Base-by-base conservation (phyloP, 495 filamentous ascomycete species). In the Xylaria telfairii region DNA sequence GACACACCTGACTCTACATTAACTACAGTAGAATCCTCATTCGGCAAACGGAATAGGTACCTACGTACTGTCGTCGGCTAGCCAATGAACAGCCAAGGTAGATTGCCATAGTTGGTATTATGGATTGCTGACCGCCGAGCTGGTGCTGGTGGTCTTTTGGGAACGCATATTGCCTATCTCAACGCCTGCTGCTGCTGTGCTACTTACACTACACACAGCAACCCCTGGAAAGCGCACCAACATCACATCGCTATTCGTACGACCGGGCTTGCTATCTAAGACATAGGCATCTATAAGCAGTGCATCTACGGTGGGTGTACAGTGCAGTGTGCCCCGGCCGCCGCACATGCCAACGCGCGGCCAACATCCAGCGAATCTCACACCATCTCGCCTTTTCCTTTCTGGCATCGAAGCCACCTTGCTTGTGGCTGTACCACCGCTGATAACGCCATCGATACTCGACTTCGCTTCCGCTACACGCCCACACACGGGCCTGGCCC, bases 321-420 rank as follows among this genome's bases (percentile, higher is more conserved):
- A 56, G 49, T 53, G 49, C 12, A 13, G 26, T 30, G 59, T 62
- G 24, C 59, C 56, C n/a, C 15, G 4, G 42, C 63, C 65, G 56
- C 70, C 47, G 70, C 49, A 70, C 70, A 71, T 70, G 65, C 68
- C 68, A 66, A 51, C 46, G 64, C 46, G 64, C 42, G 44, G 28
- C 13, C 30, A 12, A 5, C 37, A 21, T 30, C 37, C n/a, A 63
- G 37, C 68, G 32, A 63, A 63, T 63, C 54, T 67, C 34, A 67
- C 41, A 12, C 64, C 64, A 54, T 46, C 44, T 67, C 30, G 13
- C 34, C 24, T 24, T 57, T 67, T 41, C 24, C 32, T 34, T 44
- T 21, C 17, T 44, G n/a, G 26, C 41, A 37, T 21, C 32, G 32
- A 37, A 65, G 44, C 62, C 62, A 34, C 44, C 44, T 37, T 37